Conservation (phyloP, 164 flowering plant species). For the Tinospora cordifolia region DNA sequence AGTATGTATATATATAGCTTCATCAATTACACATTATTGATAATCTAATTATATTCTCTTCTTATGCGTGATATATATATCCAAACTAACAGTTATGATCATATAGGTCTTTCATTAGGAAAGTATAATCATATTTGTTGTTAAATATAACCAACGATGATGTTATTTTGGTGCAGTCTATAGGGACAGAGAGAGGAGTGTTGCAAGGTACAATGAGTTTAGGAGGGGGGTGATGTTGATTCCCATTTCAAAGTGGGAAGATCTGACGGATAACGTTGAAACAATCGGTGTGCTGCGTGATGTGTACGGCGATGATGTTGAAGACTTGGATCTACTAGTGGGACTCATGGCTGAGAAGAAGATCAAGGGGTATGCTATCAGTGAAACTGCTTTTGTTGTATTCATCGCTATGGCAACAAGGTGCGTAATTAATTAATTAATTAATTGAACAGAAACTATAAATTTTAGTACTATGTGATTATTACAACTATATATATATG, state of each 20-base stretch:
- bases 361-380: constrained; percentile 41
- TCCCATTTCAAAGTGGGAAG: constrained; percentile 40
- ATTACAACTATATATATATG: no score
- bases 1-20: constrained; percentile 9
- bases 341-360: constrained; percentile 41
- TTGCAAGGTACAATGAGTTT: constrained; percentile 40
- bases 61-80: no score
- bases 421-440: no score
- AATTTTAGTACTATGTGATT: no score
- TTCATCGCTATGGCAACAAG: constrained; percentile 38
- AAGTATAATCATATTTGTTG: no score
- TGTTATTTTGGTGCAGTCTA: constrained; percentile 21
- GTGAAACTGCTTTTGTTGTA: constrained; percentile 38
- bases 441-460: no score
- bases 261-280: constrained; percentile 32
- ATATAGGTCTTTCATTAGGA: no score
- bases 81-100: no score
- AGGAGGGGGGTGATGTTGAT: constrained; percentile 29
- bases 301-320: constrained; percentile 36
- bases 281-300: constrained; percentile 25
- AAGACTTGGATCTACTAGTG: constrained; percentile 32
- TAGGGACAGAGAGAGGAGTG: constrained; percentile 42
- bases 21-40: no score
- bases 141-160: no score
- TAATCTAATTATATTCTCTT: no score